Evolutionary conservation across 345 rosid species (phyloP).

Genomic region (Lepidium aucheri): DNA sequence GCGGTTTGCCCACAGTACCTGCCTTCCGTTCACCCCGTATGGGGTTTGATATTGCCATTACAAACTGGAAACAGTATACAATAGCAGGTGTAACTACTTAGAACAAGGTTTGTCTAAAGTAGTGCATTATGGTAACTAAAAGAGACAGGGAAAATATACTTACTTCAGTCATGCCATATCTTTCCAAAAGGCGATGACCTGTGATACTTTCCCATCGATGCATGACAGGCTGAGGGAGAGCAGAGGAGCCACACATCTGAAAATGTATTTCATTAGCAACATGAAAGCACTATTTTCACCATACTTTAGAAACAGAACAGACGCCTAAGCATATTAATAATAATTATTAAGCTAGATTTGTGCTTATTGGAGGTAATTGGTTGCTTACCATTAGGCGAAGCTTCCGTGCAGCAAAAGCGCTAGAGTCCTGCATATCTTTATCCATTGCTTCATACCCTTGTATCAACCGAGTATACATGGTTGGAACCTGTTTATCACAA

Average conservation of each 20-base stretch:
- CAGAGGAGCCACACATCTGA: slow-evolving; percentile 97
- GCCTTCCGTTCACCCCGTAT: slow-evolving; percentile 66
- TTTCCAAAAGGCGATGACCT: slow-evolving; percentile 89
- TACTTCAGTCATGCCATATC: slow-evolving; percentile 99
- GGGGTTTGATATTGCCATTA: slow-evolving; percentile 96
- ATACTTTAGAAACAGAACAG: background rate
- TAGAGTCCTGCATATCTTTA: slow-evolving; percentile 47
- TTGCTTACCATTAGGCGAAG: slow-evolving; percentile 80
- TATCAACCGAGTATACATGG: slow-evolving; percentile 88
- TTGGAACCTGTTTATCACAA: slow-evolving; percentile 63
- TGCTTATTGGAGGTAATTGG: background rate
- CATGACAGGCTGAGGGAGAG: slow-evolving; percentile 94
- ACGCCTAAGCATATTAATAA: background rate
- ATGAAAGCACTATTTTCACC: background rate
- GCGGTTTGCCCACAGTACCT: slow-evolving; percentile 96
- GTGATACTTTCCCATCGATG: slow-evolving; percentile 92
- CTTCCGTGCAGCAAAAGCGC: slow-evolving; percentile 66
- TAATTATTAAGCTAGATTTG: background rate
- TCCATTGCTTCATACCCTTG: slow-evolving; percentile 98
- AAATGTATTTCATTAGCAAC: background rate
- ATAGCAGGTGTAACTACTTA: background rate
- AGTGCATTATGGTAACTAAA: background rate
- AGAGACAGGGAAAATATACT: slow-evolving; percentile 6
- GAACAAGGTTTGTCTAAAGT: background rate
- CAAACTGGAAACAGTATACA: slow-evolving; percentile 46